phyloP scores from a whole-genome alignment of 1,284 basidiomycete species.

The Papiliotrema terrestris region DNA sequence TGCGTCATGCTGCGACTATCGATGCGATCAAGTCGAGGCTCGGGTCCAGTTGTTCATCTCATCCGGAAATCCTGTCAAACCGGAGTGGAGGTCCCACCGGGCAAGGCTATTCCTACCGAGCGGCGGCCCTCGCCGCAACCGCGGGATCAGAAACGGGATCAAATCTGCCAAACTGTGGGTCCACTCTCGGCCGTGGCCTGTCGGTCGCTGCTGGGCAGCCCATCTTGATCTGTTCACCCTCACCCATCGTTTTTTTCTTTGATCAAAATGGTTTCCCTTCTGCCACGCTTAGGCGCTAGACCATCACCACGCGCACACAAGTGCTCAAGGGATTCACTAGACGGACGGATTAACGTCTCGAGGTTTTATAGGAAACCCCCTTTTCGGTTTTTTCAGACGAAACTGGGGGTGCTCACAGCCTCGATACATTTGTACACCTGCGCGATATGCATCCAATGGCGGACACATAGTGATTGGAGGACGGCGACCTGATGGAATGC shows the following conservation, averaged over 20 bases:
- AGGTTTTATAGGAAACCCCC: constrained; percentile 43
- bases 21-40: too few relatives aligned
- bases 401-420: constrained; percentile 32
- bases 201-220: background rate
- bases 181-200: background rate
- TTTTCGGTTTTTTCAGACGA: constrained; percentile 4
- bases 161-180: background rate
- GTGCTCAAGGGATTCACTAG: constrained; percentile 28
- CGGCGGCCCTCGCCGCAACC: too few relatives aligned
- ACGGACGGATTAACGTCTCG: constrained; percentile 49
- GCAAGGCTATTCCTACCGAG: too few relatives aligned
- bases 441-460: background rate
- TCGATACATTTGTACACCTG: constrained; percentile 36
- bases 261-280: constrained; percentile 37
- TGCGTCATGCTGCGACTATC: constrained; percentile 30
- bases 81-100: too few relatives aligned
- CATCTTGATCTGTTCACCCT: constrained; percentile 5
- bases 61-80: too few relatives aligned
- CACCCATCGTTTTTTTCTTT: constrained; percentile 10
- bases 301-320: constrained; percentile 1
- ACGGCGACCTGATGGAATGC: too few relatives aligned
- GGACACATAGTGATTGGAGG: too few relatives aligned
- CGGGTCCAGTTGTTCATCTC: too few relatives aligned
- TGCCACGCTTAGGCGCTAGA: constrained; percentile 20
- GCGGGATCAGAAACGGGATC: too few relatives aligned